Percentiles rank a stretch among this genome's conserved stretches.
Conservation (phyloP, 225 moss, liverwort and hornwort genomes). For the Bryum argenteum region DNA sequence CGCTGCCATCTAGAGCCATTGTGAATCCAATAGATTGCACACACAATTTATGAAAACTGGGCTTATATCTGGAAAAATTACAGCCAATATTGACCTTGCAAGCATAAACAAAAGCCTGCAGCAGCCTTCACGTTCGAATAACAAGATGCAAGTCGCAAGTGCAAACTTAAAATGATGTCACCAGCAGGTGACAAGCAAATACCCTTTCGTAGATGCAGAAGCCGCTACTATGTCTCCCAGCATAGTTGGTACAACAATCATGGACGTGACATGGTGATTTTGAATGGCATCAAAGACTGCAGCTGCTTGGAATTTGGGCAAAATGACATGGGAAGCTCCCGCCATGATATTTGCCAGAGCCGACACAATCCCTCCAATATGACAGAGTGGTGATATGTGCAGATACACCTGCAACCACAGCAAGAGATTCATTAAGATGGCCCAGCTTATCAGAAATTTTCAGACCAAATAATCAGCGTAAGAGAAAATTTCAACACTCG, state of each 20-base stretch:
- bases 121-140: not conserved
- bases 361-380: constrained; percentile 94
- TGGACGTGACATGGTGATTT: constrained; percentile 69
- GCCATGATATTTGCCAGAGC: constrained; percentile 87
- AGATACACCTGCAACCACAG: constrained; percentile 77
- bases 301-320: constrained; percentile 93
- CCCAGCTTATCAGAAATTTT: constrained; percentile 15
- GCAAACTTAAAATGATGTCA: constrained; percentile 23
- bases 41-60: constrained; percentile 16
- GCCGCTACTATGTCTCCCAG: constrained; percentile 72
- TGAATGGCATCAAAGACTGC: no score
- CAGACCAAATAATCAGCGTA: constrained; percentile 18
- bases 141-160: constrained; percentile 13
- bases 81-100: not conserved
- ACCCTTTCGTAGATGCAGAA: constrained; percentile 54
- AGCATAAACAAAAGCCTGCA: constrained; percentile 4
- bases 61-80: constrained; percentile 12
- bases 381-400: constrained; percentile 80
- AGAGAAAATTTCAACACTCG: not conserved
- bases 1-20: constrained; percentile 1
- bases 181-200: constrained; percentile 23
- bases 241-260: constrained; percentile 91
- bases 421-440: constrained; percentile 21
- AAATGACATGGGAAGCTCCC: constrained; percentile 80
- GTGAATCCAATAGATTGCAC: no score